phyloP scores from a whole-genome alignment of 345 rosid species.

The Kandelia obovata region DNA sequence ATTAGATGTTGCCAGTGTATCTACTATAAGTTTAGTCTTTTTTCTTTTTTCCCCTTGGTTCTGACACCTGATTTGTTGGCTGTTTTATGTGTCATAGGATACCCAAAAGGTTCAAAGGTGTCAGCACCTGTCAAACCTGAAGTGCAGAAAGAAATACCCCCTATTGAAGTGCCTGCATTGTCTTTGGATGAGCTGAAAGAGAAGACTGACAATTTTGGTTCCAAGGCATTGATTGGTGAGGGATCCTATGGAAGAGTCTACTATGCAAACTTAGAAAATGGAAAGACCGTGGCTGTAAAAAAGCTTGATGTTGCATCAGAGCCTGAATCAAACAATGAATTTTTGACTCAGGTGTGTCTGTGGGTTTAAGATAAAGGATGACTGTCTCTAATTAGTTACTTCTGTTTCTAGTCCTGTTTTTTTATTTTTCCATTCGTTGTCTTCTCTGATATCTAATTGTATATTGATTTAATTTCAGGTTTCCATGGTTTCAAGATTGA shows the following conservation, averaged over 20 bases:
- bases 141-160: constrained; percentile 64
- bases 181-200: constrained; percentile 74
- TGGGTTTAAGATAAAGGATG: constrained; percentile 3
- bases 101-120: constrained; percentile 46
- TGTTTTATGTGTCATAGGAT: constrained; percentile 37
- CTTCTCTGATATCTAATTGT: not conserved
- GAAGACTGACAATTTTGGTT: constrained; percentile 85
- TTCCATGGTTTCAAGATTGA: constrained; percentile 82
- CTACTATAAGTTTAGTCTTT: no score
- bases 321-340: constrained; percentile 72
- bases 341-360: constrained; percentile 72
- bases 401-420: not conserved
- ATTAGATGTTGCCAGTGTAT: no score
- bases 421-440: not conserved
- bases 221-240: constrained; percentile 96
- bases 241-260: constrained; percentile 98
- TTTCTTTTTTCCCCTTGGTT: not conserved
- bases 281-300: constrained; percentile 79
- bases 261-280: constrained; percentile 60
- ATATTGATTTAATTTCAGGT: constrained; percentile 37
- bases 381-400: constrained; percentile 32
- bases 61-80: not conserved
- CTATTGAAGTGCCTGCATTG: constrained; percentile 78
- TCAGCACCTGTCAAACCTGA: constrained; percentile 53
- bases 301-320: constrained; percentile 86